Evolutionary conservation across 345 rosid species (phyloP).

Genomic region (Carallia brachiata): DNA sequence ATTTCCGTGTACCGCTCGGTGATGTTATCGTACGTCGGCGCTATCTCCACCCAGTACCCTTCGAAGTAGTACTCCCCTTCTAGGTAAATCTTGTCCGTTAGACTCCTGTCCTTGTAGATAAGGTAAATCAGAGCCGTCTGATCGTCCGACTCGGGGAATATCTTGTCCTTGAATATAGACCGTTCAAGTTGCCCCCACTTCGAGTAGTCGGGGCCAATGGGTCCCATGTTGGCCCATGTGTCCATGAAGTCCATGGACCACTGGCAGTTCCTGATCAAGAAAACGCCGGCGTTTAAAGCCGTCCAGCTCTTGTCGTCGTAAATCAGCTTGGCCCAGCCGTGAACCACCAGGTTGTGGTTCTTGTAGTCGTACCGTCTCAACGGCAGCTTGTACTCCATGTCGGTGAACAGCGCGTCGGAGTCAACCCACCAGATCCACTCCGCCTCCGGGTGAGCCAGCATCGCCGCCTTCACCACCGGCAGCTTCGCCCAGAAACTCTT

Average conservation of each 20-base stretch:
- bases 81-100: conserved; percentile 18
- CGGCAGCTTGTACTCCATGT: conserved; percentile 21
- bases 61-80: conserved; percentile 20
- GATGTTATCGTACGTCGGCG: conserved; percentile 11
- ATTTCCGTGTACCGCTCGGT: conserved; percentile 10
- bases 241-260: conserved; percentile 25
- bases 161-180: conserved; percentile 12
- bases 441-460: conserved; percentile 24
- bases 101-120: conserved; percentile 3
- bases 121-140: conserved; percentile 23
- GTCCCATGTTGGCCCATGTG: conserved; percentile 18
- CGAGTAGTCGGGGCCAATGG: not conserved
- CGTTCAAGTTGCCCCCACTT: conserved; percentile 12
- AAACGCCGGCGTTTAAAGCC: conserved; percentile 19
- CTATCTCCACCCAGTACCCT: conserved; percentile 14
- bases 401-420: conserved; percentile 23
- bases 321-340: conserved; percentile 12
- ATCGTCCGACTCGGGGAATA: conserved; percentile 22
- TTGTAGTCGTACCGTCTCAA: conserved; percentile 5
- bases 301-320: conserved; percentile 22
- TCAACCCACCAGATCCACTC: conserved; percentile 33
- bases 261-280: conserved; percentile 27
- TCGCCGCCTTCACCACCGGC: conserved; percentile 12
- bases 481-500: conserved; percentile 22
- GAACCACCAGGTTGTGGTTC: conserved; percentile 17